phyloP scores from a whole-genome alignment of 768 basidiomycete species.

The Gautieria morchelliformis region DNA sequence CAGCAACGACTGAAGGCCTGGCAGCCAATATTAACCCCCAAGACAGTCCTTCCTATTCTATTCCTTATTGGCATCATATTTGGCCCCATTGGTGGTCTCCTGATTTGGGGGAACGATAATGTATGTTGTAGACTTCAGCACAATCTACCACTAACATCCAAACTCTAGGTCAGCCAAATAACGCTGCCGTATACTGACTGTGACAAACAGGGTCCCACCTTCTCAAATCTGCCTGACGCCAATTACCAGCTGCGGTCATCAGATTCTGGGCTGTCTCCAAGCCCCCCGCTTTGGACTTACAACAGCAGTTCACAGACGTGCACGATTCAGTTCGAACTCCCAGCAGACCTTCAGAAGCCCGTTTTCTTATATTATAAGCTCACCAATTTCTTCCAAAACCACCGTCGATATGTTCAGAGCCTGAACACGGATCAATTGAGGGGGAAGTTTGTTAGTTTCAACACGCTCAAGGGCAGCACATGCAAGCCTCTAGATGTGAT shows the following conservation, averaged over 20 bases:
- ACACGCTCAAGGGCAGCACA: conserved; percentile 53
- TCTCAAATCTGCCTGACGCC: conserved; percentile 53
- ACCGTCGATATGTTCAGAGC: conserved; percentile 94
- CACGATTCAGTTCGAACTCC: conserved; percentile 72
- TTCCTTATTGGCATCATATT: conserved; percentile 94
- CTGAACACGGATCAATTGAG: conserved; percentile 76
- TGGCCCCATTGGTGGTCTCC: conserved; percentile 89
- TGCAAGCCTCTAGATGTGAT: conserved; percentile 70
- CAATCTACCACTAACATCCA: conserved; percentile 12
- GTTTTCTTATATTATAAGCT: conserved; percentile 96
- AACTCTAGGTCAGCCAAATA: conserved; percentile 74
- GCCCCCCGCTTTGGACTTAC: conserved; percentile 68
- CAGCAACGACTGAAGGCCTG: conserved; percentile 99
- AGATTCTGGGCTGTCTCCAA: conserved; percentile 35
- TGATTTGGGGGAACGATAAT: conserved; percentile 81
- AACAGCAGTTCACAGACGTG: conserved; percentile 45
- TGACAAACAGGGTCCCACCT: conserved; percentile 47
- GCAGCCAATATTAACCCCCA: conserved; percentile 98
- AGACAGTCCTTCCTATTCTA: conserved; percentile 92
- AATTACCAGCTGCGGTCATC: conserved; percentile 59
- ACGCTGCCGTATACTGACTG: conserved; percentile 94
- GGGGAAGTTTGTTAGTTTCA: conserved; percentile 48
- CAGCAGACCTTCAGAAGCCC: conserved; percentile 58
- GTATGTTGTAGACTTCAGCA: conserved; percentile 26
- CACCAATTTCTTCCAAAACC: conserved; percentile 97